Conservation (phyloP, 1,284 basidiomycete species). For the Papiliotrema terrestris region DNA sequence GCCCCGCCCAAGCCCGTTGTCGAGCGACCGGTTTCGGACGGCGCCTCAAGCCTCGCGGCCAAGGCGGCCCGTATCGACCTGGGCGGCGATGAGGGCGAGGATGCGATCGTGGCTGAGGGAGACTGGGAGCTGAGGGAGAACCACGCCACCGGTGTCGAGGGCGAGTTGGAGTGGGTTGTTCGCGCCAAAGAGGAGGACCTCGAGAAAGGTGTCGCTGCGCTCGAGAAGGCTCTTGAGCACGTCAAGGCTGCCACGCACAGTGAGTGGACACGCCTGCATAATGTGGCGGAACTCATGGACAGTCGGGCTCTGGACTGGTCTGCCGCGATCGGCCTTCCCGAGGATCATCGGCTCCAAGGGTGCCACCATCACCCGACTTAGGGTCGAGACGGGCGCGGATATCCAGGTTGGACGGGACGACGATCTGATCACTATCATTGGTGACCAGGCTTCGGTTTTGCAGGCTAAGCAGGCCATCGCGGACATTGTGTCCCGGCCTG, state of each 20-base stretch:
- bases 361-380: constrained; percentile 76
- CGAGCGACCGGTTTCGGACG: constrained; percentile 55
- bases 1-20: constrained; percentile 62
- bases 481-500: constrained; percentile 55
- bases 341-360: constrained; percentile 79
- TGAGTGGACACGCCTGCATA: constrained; percentile 13
- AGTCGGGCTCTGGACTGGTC: constrained; percentile 49
- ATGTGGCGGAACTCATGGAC: neutral
- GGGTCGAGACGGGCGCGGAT: constrained; percentile 80
- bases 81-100: constrained; percentile 52
- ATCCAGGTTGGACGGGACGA: constrained; percentile 83
- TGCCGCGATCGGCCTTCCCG: constrained; percentile 54
- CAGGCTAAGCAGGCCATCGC: constrained; percentile 78
- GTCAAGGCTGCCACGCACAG: constrained; percentile 58
- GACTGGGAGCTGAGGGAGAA: constrained; percentile 69
- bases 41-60: constrained; percentile 32
- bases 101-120: constrained; percentile 55
- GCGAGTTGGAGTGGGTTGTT: constrained; percentile 66
- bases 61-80: constrained; percentile 76
- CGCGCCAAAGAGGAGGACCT: constrained; percentile 73
- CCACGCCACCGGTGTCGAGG: constrained; percentile 71
- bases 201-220: constrained; percentile 63
- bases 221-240: constrained; percentile 67
- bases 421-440: constrained; percentile 75
- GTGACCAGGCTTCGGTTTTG: constrained; percentile 63